phyloP scores from a whole-genome alignment of 768 basidiomycete genomes.

The Calocybe cyanea region DNA sequence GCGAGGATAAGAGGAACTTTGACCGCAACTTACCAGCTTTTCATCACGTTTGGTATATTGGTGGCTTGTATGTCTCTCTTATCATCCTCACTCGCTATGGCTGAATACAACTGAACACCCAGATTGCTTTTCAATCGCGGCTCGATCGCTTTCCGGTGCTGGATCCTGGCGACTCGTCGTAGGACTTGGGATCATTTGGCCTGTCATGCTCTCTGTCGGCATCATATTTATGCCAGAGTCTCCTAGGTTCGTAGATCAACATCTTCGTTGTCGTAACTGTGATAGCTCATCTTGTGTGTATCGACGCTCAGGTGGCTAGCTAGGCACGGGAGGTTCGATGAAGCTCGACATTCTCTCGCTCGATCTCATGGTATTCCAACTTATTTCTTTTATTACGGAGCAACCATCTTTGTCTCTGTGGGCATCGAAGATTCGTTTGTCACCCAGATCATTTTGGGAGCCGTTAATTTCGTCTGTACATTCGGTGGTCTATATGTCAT shows the following conservation, averaged over 20 bases:
- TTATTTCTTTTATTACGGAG: conserved; percentile 67
- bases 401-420: conserved; percentile 64
- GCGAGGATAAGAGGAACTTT: conserved; percentile 67
- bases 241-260: conserved; percentile 36
- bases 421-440: conserved; percentile 65
- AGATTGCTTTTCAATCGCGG: conserved; percentile 71
- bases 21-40: conserved; percentile 59
- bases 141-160: conserved; percentile 42
- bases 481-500: conserved; percentile 73
- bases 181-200: conserved; percentile 61
- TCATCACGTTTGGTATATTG: conserved; percentile 70
- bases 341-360: conserved; percentile 46
- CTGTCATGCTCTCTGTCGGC: conserved; percentile 54
- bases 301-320: conserved; percentile 47
- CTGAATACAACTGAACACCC: not conserved
- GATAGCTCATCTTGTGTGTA: not conserved
- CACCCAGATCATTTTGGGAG: conserved; percentile 73
- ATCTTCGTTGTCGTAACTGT: not conserved
- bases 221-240: conserved; percentile 72
- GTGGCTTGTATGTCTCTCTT: conserved; percentile 46
- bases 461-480: conserved; percentile 68
- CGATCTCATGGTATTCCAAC: conserved; percentile 53
- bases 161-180: conserved; percentile 62
- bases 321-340: conserved; percentile 39
- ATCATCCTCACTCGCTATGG: not conserved